These are phyloP conservation scores for Eucalyptus erythrocorys DNA, from an alignment of 345 rosid species.

Conservation along the genomic window DNA sequence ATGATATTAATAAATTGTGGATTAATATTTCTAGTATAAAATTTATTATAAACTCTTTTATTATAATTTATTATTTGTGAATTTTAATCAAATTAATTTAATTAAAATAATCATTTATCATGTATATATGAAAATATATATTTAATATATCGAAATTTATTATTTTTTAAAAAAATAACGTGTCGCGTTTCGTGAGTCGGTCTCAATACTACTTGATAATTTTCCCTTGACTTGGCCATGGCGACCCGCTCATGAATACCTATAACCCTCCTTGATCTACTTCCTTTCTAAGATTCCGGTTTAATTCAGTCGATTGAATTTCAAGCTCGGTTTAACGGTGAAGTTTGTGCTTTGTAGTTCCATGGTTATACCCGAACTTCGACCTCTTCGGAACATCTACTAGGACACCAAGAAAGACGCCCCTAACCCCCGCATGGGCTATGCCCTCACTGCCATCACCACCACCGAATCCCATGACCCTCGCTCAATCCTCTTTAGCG, in stretches of 20 bases:
- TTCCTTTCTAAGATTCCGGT: neutral
- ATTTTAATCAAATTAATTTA: too few species aligned
- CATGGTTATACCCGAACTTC: neutral
- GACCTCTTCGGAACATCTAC: neutral
- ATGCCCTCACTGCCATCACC: neutral
- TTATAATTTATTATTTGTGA: too few species aligned
- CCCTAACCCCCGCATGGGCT: neutral
- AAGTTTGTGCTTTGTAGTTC: neutral
- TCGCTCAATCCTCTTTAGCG: neutral
- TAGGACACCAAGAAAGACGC: neutral
- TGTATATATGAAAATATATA: too few species aligned
- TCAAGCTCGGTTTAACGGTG: fast-evolving
- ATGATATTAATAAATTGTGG: fast-evolving
- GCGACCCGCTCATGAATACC: fast-evolving
- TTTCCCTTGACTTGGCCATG: neutral
- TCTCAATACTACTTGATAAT: fast-evolving
- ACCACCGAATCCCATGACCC: neutral
- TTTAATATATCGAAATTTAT: too few species aligned
- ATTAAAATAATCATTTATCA: too few species aligned
- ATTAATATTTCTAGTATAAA: too few species aligned
- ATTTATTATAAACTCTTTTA: too few species aligned
- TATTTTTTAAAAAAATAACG: fast-evolving
- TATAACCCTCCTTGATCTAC: fast-evolving
- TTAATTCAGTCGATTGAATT: neutral
- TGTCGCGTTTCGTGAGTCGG: fast-evolving